These are phyloP conservation scores for Tylopilus rubrobrunneus DNA, from an alignment of 768 basidiomycete species.

Conservation along the genomic window DNA sequence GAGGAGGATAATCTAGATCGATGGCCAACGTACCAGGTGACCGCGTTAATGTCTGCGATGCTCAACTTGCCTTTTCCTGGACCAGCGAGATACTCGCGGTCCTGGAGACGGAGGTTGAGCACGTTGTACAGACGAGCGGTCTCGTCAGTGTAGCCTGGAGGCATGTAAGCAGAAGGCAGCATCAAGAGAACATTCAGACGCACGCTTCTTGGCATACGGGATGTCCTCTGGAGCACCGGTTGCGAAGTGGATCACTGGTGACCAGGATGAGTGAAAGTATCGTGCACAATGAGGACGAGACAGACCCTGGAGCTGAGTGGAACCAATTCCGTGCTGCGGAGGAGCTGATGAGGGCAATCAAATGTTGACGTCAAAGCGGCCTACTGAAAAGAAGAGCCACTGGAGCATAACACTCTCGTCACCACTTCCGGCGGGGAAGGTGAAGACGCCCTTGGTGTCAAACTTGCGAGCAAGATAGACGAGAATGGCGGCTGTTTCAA, in stretches of 20 bases:
- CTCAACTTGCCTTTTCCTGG: conserved; percentile 61
- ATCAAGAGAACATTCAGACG: conserved; percentile 9
- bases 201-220: conserved; percentile 65
- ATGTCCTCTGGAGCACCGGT: conserved; percentile 62
- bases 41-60: conserved; percentile 68
- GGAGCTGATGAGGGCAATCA: not conserved
- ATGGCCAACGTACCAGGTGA: conserved; percentile 49
- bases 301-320: conserved; percentile 77
- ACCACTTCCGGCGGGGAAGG: conserved; percentile 56
- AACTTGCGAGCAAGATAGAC: conserved; percentile 80
- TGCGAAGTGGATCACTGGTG: conserved; percentile 65
- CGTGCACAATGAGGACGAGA: not conserved
- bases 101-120: conserved; percentile 67
- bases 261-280: conserved; percentile 6
- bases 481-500: conserved; percentile 79
- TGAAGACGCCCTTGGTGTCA: conserved; percentile 69
- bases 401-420: conserved; percentile 71
- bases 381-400: conserved; percentile 83
- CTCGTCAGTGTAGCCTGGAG: conserved; percentile 71
- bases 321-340: conserved; percentile 69
- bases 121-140: conserved; percentile 82
- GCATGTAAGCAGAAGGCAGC: conserved; percentile 6
- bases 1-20: not conserved
- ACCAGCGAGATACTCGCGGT: conserved; percentile 82
- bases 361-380: not conserved